These are phyloP conservation scores for Acacia melanoxylon DNA, from an alignment of 306 rosid genomes.

Conservation along the genomic window DNA sequence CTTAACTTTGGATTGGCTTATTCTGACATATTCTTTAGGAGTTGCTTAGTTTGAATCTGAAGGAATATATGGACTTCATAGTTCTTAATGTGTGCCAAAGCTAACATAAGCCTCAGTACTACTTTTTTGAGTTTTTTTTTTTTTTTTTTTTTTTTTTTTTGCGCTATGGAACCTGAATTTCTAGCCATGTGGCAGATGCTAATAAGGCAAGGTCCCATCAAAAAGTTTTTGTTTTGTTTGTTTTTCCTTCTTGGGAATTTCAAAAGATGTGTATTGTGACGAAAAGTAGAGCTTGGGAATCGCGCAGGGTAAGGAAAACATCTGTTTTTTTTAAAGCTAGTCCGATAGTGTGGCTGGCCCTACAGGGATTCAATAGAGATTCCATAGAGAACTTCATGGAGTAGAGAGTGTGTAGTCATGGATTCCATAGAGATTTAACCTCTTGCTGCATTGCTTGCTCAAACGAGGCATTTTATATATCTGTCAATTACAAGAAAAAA, in stretches of 20 bases:
- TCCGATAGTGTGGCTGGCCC: too few relatives aligned
- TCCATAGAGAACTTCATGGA: too few relatives aligned
- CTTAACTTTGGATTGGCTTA: not conserved
- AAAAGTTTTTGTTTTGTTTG: not conserved
- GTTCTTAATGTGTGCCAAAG: not conserved
- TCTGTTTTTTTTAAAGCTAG: too few relatives aligned
- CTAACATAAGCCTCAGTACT: not conserved
- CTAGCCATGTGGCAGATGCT: not conserved
- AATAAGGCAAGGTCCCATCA: not conserved
- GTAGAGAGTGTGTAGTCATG: too few relatives aligned
- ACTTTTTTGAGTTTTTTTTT: not conserved
- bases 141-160: too few relatives aligned
- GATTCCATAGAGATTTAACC: slow-evolving; percentile 68
- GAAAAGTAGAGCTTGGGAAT: too few relatives aligned
- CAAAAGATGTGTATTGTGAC: not conserved
- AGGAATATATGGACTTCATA: not conserved
- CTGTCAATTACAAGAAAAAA: slow-evolving; percentile 43
- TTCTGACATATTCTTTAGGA: not conserved
- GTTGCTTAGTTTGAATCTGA: not conserved
- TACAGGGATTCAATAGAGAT: too few relatives aligned
- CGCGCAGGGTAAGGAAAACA: too few relatives aligned
- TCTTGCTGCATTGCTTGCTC: slow-evolving; percentile 77
- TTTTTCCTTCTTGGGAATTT: not conserved
- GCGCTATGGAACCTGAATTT: not conserved
- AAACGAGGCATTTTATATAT: slow-evolving; percentile 79